Percentiles rank a stretch among this genome's conserved stretches.
phyloP scores from a whole-genome alignment of 148 eudicot species.

The Camellia lanceoleosa region DNA sequence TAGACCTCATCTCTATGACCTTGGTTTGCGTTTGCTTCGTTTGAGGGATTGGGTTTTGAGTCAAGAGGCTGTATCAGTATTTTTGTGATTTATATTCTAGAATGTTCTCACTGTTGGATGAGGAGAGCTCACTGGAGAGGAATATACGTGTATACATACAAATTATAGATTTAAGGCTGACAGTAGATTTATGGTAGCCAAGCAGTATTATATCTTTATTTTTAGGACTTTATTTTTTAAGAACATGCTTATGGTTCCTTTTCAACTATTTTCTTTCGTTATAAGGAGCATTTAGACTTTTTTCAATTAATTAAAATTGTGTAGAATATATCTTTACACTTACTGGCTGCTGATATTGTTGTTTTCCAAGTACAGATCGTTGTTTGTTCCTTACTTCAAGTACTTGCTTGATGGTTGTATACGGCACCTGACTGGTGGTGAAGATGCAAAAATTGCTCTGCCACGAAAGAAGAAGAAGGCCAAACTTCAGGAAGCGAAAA shows the following conservation, averaged over 20 bases:
- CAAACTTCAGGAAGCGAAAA: constrained; percentile 40
- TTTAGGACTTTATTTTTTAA: background rate
- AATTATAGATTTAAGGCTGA: background rate
- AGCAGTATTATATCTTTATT: background rate
- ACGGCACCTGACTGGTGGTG: constrained; percentile 53
- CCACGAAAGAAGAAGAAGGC: constrained; percentile 76
- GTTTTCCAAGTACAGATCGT: constrained; percentile 44
- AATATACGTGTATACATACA: background rate
- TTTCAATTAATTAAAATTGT: background rate
- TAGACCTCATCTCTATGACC: background rate
- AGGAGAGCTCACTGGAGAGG: background rate
- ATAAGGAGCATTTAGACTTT: background rate
- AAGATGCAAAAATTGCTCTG: constrained; percentile 27
- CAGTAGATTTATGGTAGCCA: background rate
- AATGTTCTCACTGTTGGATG: background rate
- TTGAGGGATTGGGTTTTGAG: background rate
- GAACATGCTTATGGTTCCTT: background rate
- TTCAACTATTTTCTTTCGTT: background rate
- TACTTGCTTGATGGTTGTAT: constrained; percentile 67
- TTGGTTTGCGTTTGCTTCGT: constrained; percentile 2
- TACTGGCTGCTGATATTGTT: background rate
- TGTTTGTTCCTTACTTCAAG: constrained; percentile 96
- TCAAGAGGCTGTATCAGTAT: background rate
- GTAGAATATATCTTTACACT: background rate
- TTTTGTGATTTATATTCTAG: background rate